Evolutionary conservation across 371 early-diverging fungal genomes (phyloP).

Genomic region (Lichtheimia ornata): DNA sequence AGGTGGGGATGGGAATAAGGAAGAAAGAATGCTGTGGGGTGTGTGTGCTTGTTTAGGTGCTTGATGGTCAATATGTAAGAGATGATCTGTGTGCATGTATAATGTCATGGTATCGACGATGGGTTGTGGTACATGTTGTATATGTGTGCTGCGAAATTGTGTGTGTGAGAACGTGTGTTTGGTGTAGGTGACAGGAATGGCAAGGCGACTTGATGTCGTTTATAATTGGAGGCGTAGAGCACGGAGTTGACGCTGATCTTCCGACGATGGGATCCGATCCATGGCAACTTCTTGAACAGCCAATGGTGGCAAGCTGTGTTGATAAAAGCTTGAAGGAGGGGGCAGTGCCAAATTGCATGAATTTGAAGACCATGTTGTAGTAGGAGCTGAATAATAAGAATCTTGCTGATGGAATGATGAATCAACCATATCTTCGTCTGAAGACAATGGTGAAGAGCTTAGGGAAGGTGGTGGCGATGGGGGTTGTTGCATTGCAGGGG

Average conservation of each 20-base stretch:
- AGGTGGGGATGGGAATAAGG: background rate
- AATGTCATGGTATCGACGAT: no score
- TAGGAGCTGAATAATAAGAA: slow-evolving; percentile 6
- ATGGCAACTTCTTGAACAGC: slow-evolving; percentile 49
- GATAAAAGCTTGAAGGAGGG: background rate
- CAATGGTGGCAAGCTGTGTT: slow-evolving; percentile 9
- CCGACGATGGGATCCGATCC: slow-evolving; percentile 45
- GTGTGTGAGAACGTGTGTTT: slow-evolving; percentile 1
- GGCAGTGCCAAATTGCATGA: slow-evolving; percentile 4
- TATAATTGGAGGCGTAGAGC: slow-evolving; percentile 28
- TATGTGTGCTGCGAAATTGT: slow-evolving; percentile 5
- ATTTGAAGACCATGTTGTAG: slow-evolving; percentile 3
- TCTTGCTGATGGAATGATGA: slow-evolving; percentile 4
- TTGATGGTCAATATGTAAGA: slow-evolving; percentile 1
- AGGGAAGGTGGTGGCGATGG: slow-evolving; percentile 12
- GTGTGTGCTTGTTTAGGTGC: background rate
- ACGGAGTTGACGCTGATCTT: slow-evolving; percentile 49
- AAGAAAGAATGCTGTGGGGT: background rate
- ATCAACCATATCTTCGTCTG: slow-evolving; percentile 12
- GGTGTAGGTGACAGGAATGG: background rate
- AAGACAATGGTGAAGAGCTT: slow-evolving; percentile 3
- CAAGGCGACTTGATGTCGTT: background rate
- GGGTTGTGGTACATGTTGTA: background rate
- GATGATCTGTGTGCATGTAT: slow-evolving; percentile 2
- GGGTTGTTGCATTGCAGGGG: background rate